Evolutionary conservation across 371 early-diverging fungal genomes (phyloP).

Genomic region (Mucor indicus): DNA sequence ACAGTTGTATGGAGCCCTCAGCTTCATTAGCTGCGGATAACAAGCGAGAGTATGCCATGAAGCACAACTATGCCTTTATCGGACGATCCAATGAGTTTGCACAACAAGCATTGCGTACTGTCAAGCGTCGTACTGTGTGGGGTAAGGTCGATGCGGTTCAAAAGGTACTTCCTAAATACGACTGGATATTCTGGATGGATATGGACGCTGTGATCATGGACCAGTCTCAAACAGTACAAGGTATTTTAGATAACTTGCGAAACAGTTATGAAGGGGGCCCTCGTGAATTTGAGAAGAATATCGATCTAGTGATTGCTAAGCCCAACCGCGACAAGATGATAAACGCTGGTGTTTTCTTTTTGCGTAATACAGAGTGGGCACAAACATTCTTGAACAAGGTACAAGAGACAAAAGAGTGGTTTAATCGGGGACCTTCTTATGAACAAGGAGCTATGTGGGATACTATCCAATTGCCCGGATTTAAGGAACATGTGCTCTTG

Average conservation of each 20-base stretch:
- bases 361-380: slow-evolving; percentile 61
- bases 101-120: slow-evolving; percentile 43
- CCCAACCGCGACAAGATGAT: slow-evolving; percentile 50
- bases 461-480: slow-evolving; percentile 34
- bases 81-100: slow-evolving; percentile 60
- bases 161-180: slow-evolving; percentile 60
- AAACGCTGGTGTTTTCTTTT: slow-evolving; percentile 64
- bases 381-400: slow-evolving; percentile 50
- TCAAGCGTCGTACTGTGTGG: slow-evolving; percentile 52
- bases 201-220: slow-evolving; percentile 66
- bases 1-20: slow-evolving; percentile 57
- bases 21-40: slow-evolving; percentile 49
- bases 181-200: slow-evolving; percentile 70
- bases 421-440: slow-evolving; percentile 40
- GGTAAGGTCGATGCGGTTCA: slow-evolving; percentile 63
- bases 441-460: slow-evolving; percentile 69
- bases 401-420: slow-evolving; percentile 47
- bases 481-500: slow-evolving; percentile 32
- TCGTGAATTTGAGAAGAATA: slow-evolving; percentile 25
- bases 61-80: slow-evolving; percentile 60
- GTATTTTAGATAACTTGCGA: slow-evolving; percentile 29
- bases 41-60: slow-evolving; percentile 54
- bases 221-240: slow-evolving; percentile 29
- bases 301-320: slow-evolving; percentile 49
- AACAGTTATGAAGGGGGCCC: slow-evolving; percentile 21